Base-by-base conservation (phyloP, 2,329 filamentous ascomycete species). In the Lojkania enalia region DNA sequence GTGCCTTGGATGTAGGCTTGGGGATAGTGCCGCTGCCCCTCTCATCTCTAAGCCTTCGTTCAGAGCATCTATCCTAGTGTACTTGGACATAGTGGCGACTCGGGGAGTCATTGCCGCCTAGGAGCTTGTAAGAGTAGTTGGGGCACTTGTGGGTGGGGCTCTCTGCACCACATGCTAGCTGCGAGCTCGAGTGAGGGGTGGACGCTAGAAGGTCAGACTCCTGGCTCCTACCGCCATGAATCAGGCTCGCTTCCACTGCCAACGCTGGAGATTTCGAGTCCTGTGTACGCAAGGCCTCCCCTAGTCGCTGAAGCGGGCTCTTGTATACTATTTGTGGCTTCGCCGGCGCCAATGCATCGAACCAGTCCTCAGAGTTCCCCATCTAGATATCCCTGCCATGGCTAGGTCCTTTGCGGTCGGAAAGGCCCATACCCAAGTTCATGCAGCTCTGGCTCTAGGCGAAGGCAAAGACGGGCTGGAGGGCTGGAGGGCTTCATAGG, bases 401-500 rank as follows among this genome's bases (percentile, higher is more conserved):
- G n/a, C 48, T 46, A 42, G 19, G 37, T 18, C 52, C 54, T 25
- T 47, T 42, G 16, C 31, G 40, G 30, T 59, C 57, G 32, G 55
- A 38, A 2, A 51, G 36, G 23, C 54, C 52, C 55, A 57, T 45
- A n/a, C 36, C 42, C 27, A 60, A 44, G 39, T 60, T 55, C 55
- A 58, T 63, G 60, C 66, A 74, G 60, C 69, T 71, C 58, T 73
- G 63, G 55, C 67, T 70, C 58, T 72, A 63, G 54, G 71, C 67
- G 52, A 72, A 69, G 55, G 68, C 70, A 58, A 72, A 69, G 58
- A 75, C 66, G 36, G 71, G 70, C 46, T 71, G 70, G 56, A 77
- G 61, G 42, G 71, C 63, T 52, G 52, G 60, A 42, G 62, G n/a
- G 60, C 50, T 60, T 69, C 46, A 59, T 48, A n/a, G n/a, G 51